phyloP scores from a whole-genome alignment of 192 early-diverging fungal genomes.

The Paraglomus brasilianum region DNA sequence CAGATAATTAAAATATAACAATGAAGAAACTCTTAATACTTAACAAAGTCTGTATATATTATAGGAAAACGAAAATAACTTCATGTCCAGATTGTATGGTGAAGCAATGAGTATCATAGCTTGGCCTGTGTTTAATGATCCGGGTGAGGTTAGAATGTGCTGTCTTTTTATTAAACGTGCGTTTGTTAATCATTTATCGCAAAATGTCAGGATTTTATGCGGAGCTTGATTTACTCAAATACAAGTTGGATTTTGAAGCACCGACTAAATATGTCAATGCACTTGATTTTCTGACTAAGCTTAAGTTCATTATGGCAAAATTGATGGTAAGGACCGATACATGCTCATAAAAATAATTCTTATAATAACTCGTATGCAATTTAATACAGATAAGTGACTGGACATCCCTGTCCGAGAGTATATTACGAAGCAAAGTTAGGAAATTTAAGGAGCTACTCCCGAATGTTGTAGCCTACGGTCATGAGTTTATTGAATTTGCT shows the following conservation, averaged over 20 bases:
- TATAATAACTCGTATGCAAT: background rate
- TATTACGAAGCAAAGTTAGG: too few relatives aligned
- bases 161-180: too few relatives aligned
- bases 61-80: slow-evolving; percentile 31
- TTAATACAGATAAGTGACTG: slow-evolving; percentile 16
- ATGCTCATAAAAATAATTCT: background rate
- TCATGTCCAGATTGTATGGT: slow-evolving; percentile 30
- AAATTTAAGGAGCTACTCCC: too few relatives aligned
- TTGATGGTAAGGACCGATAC: slow-evolving; percentile 6
- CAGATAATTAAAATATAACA: background rate
- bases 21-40: background rate
- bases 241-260: slow-evolving; percentile 18
- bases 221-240: slow-evolving; percentile 4
- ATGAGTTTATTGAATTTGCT: slow-evolving; percentile 1
- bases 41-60: background rate
- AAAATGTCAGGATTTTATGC: slow-evolving; percentile 7
- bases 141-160: background rate
- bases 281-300: slow-evolving; percentile 16
- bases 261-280: slow-evolving; percentile 12
- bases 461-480: too few relatives aligned
- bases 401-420: background rate
- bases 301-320: slow-evolving; percentile 28
- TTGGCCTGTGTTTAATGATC: slow-evolving; percentile 33
- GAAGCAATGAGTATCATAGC: slow-evolving; percentile 29
- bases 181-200: too few relatives aligned